Evolutionary conservation across 805 yeast species (phyloP), one percentile per base, ranked within the genome.

Genomic region (Ogataea pilisensis): DNA sequence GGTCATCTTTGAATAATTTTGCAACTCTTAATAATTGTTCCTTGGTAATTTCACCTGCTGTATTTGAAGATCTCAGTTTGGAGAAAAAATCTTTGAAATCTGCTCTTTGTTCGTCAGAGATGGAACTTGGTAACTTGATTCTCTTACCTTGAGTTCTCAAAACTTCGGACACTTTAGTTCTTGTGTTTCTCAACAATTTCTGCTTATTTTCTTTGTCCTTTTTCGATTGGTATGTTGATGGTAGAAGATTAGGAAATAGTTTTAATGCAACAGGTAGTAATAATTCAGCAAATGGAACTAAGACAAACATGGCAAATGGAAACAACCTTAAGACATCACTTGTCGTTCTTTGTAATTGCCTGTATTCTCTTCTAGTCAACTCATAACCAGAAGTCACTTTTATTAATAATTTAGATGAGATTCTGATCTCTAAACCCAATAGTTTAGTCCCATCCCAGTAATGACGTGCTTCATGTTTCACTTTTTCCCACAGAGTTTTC

Each of bases 361-460:
- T 79, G 50, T 76, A 72, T 61, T 91, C 99, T 66, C 98, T 80
- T 60, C 99, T 77, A 0, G 95, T 83, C 42, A 91, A 70, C 51
- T 88, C 97, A 60, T 91, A 88, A 14, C 99, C 98, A 9, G 91
- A 77, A 6, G 84, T 82, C 70, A 86, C 70, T 61, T 89, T 91
- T 46, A 85, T 58, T 33, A 87, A 75, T 44, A 91, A 73, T 63
- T 88, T 87, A 36, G 89, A 78, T 0, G 95, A 83, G 30, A 91
- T 80, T 61, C 78, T 83, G 46, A 89, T 74, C 64, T 93, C 99
- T 55, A 84, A 79, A 4, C 97, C 98, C 35, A 91, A 70, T 38
- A 93, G 74, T 64, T 89, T 90, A 7, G 98, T 91, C 33, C 99
- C 98, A 51, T 81, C 84, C 87, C 95, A 88, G 63, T 89, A 89